Conservation (phyloP, 805 yeast genomes). For the Blastobotrys peoriensis region DNA sequence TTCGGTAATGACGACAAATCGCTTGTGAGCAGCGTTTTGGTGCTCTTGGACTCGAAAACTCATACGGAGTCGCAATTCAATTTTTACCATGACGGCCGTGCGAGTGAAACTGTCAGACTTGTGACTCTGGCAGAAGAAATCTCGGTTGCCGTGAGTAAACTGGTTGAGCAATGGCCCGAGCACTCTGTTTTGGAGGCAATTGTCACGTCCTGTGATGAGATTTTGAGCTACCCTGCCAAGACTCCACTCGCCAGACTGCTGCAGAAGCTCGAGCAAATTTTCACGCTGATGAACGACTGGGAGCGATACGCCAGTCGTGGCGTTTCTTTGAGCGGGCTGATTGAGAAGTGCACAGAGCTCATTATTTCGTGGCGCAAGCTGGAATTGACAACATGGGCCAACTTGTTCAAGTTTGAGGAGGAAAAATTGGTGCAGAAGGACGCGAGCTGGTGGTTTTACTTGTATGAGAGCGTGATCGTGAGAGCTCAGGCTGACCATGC, state of each 20-base stretch:
- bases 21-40: not conserved
- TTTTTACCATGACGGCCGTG: conserved; percentile 62
- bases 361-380: conserved; percentile 88
- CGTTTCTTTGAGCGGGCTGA: conserved; percentile 53
- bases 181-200: conserved; percentile 81
- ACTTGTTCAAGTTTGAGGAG: conserved; percentile 58
- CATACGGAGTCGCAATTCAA: conserved; percentile 28
- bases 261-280: conserved; percentile 80
- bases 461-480: conserved; percentile 63
- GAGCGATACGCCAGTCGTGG: conserved; percentile 81
- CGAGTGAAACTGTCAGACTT: conserved; percentile 57
- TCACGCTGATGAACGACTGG: conserved; percentile 83
- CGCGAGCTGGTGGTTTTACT: conserved; percentile 87
- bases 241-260: conserved; percentile 74
- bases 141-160: conserved; percentile 38
- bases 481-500: conserved; percentile 20
- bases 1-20: not conserved
- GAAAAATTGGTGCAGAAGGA: conserved; percentile 40
- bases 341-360: conserved; percentile 54
- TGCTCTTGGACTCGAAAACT: not conserved
- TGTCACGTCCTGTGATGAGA: conserved; percentile 56
- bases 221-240: conserved; percentile 51
- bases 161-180: conserved; percentile 82
- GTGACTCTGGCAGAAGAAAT: conserved; percentile 42
- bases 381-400: conserved; percentile 82